Evolutionary conservation across 768 basidiomycete species (phyloP), one percentile per base, ranked within the genome.

Genomic region (Vararia minispora): DNA sequence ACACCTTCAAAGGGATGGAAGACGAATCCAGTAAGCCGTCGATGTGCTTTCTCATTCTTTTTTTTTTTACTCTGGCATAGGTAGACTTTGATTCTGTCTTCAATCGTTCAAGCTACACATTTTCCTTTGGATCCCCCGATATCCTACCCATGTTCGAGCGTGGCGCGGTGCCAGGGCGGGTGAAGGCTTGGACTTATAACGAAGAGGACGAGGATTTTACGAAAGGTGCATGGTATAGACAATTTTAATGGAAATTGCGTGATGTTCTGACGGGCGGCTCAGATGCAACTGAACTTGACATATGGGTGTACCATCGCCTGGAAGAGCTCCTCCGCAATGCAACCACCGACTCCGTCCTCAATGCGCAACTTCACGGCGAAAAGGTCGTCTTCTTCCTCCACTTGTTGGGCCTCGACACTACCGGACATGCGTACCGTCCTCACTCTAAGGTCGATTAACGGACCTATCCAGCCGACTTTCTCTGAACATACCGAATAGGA

Each of bases 31-130:
- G 84, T 83, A 47, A 24, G 44, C 35, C 9, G 14, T 28, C n/a
- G 49, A 44, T 46, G 31, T 23, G 7, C 22, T 16, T 14, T 18
- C 16, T 16, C n/a, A 6, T 20, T 28, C 22, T 37, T 26, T 27
- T 43, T 11, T 24, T 16, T 29, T 16, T 60, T 46, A 9, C 20
- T n/a, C 41, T 9, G 16, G 11, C 32, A 29, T 46, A 68, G 57
- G 64, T 90, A 35, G 74, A 87, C 49, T 90, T 91, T 53, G 87
- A 91, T 56, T 87, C 85, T 1, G 75, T 90, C 11, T 86, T 91
- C 57, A 91, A 90, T 50, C 80, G 77, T 50, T 87, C 85, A 2
- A 71, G 67, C 27, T 62, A 69, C 16, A 85, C 85, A 0, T 91
- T 76, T 52, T 80, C 83, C 1, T 90, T 91, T 42, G 88, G 88